These are phyloP conservation scores for Claviceps maximensis DNA, from an alignment of 2,329 filamentous ascomycete species.

Conservation along the genomic window DNA sequence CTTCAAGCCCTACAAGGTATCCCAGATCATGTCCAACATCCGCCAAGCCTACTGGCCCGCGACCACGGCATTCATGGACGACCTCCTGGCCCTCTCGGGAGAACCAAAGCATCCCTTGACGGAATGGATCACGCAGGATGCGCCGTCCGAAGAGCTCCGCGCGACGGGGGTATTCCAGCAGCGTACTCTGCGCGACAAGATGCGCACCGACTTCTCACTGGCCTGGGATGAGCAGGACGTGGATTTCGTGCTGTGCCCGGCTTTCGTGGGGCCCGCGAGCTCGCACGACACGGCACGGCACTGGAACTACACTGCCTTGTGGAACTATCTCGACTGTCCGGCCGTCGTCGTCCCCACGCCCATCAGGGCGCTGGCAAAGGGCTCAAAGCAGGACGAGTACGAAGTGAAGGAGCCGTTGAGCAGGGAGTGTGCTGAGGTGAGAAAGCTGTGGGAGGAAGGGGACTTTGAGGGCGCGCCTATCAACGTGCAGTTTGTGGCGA, in stretches of 20 bases:
- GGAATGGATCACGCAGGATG: constrained; percentile 12
- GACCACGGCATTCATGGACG: background rate
- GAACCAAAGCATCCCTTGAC: constrained; percentile 18
- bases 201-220: constrained; percentile 17
- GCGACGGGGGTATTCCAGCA: constrained; percentile 12
- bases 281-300: constrained; percentile 21
- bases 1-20: background rate
- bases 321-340: constrained; percentile 24
- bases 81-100: constrained; percentile 10
- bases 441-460: constrained; percentile 18
- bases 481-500: constrained; percentile 20
- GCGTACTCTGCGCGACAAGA: constrained; percentile 17
- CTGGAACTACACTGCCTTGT: constrained; percentile 24
- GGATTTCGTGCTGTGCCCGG: constrained; percentile 18
- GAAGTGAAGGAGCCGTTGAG: background rate
- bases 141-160: constrained; percentile 3
- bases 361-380: constrained; percentile 4
- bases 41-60: constrained; percentile 1
- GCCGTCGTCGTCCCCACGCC: constrained; percentile 22
- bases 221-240: constrained; percentile 23
- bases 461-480: constrained; percentile 23
- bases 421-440: constrained; percentile 11
- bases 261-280: constrained; percentile 14
- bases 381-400: background rate
- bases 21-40: background rate